Percentiles rank a stretch among this genome's conserved stretches.
These are phyloP conservation scores for Pseudoperonospora humuli DNA, from an alignment of 352 stramenopile genomes.

Conservation along the genomic window DNA sequence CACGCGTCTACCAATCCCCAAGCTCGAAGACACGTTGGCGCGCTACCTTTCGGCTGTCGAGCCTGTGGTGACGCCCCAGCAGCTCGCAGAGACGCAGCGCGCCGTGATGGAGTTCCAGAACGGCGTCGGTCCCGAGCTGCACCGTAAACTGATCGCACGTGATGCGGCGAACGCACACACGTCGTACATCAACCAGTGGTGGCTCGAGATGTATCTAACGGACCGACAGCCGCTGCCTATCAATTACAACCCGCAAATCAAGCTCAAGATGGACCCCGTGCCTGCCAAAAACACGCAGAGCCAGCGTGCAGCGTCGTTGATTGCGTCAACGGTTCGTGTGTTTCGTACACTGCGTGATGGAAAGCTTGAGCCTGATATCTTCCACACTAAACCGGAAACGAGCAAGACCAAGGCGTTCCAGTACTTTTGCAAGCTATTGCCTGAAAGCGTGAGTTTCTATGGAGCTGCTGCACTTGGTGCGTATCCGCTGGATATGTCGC, in stretches of 20 bases:
- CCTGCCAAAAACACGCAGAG: constrained; percentile 79
- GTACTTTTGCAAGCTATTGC: constrained; percentile 77
- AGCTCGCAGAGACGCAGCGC: constrained; percentile 48
- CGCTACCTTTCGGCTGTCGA: constrained; percentile 74
- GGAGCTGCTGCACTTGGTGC: constrained; percentile 73
- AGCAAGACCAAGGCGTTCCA: constrained; percentile 76
- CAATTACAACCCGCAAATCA: constrained; percentile 90
- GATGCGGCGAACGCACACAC: constrained; percentile 81
- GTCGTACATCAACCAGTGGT: constrained; percentile 91
- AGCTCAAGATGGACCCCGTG: constrained; percentile 78
- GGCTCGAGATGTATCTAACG: constrained; percentile 88
- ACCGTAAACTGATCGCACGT: constrained; percentile 62
- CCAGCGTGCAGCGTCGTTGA: constrained; percentile 78
- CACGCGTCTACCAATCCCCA: constrained; percentile 77
- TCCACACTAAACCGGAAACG: constrained; percentile 81
- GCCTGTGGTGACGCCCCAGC: constrained; percentile 47
- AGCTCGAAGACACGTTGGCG: constrained; percentile 75
- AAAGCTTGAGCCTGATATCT: constrained; percentile 82
- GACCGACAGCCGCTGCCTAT: constrained; percentile 81
- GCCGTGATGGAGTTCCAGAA: constrained; percentile 52
- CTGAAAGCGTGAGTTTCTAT: constrained; percentile 83
- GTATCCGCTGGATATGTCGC: constrained; percentile 89
- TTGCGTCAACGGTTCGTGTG: constrained; percentile 78
- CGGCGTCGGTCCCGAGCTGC: constrained; percentile 54
- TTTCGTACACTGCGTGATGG: constrained; percentile 72